Evolutionary conservation across 768 basidiomycete species (phyloP), one percentile per base, ranked within the genome.

Genomic region (Boletales sp.): DNA sequence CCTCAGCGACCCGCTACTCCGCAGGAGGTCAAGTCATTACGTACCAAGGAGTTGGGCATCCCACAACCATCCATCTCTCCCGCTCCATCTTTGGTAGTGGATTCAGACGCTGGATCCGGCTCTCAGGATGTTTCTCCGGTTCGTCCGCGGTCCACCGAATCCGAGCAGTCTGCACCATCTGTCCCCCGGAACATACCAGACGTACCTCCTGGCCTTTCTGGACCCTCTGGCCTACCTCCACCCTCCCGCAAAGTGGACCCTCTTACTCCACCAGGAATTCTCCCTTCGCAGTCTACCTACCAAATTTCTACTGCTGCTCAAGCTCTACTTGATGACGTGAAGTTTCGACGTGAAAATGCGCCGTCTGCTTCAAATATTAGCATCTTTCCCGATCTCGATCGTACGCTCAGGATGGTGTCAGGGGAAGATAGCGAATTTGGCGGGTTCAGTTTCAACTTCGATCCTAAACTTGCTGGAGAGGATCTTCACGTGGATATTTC

Each of bases 371-470:
- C 73, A 8, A 65, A 71, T 36, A 67, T 69, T 40, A 90, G 77
- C 64, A 81, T 89, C 11, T 94, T 94, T 78, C 93, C 92, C 10
- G 92, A 94, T 55, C 83, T 94, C 56, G 91, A 93, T 65, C 82
- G 88, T 29, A 91, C 88, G 17, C 72, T 94, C 40, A 82, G 87
- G 61, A 83, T 80, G 42, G 73, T 93, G 38, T 81, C 79, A 44
- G 79, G 77, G 8, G 81, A 75, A 38, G 86, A 86, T 55, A 78
- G 70, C 29, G 80, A 74, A 45, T 76, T 76, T 60, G 75, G 81
- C 30, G 82, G 86, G 9, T 94, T 94, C 72, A 90, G 85, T 65
- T 94, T 94, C 71, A 92, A 84, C 67, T 71, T 93, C 39, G 90
- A 91, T 66, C 86, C 87, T 24, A 88, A 84, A 57, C 72, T 91